Percentiles rank a stretch among this genome's conserved stretches.
Evolutionary conservation across 495 filamentous ascomycete species (phyloP).

Genomic region (Pseudotulostoma volvatum): DNA sequence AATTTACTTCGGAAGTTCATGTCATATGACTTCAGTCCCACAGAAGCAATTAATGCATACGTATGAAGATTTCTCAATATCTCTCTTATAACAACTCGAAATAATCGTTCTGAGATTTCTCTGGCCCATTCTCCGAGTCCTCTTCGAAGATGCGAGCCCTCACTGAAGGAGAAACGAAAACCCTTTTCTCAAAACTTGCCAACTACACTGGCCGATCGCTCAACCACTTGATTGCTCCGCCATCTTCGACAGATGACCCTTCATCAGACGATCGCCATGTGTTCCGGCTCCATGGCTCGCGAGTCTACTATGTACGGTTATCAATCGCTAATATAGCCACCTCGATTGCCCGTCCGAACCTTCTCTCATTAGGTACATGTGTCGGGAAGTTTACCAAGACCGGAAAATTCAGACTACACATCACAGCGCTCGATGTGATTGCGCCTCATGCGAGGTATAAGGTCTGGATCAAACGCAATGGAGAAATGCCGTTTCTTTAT

Average conservation of each 20-base stretch:
- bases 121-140: no score
- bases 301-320: constrained; percentile 80
- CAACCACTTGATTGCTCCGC: constrained; percentile 59
- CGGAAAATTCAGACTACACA: constrained; percentile 18
- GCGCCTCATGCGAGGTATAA: constrained; percentile 82
- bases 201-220: constrained; percentile 67
- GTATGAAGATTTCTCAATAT: no score
- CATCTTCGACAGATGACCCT: constrained; percentile 46
- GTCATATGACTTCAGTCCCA: no score
- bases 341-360: constrained; percentile 55
- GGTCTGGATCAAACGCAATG: constrained; percentile 88
- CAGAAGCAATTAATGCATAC: no score
- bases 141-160: constrained; percentile 62
- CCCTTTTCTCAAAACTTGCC: constrained; percentile 70
- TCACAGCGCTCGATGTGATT: constrained; percentile 53
- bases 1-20: no score
- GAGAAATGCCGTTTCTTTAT: constrained; percentile 84
- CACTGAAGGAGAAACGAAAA: constrained; percentile 54
- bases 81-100: no score
- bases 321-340: constrained; percentile 84
- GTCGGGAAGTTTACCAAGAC: constrained; percentile 55
- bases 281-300: constrained; percentile 62
- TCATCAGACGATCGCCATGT: constrained; percentile 54
- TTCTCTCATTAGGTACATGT: constrained; percentile 76
- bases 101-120: no score